phyloP scores from a whole-genome alignment of 2,329 filamentous ascomycete species.

The Mollisiaceae sp. region DNA sequence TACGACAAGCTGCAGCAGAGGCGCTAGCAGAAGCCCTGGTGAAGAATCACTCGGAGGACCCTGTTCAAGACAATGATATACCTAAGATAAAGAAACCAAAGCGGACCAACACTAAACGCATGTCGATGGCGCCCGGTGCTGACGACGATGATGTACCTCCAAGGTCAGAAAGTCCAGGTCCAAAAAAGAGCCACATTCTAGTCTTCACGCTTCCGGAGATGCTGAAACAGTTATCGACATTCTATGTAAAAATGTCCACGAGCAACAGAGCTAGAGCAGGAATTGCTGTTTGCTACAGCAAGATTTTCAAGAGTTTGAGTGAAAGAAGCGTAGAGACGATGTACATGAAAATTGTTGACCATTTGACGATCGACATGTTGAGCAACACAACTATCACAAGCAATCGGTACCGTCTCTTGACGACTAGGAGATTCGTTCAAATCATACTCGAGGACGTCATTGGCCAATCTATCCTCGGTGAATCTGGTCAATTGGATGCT shows the following conservation, averaged over 20 bases:
- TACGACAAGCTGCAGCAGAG: conserved; percentile 85
- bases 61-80: conserved; percentile 53
- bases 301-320: conserved; percentile 77
- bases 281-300: conserved; percentile 85
- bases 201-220: conserved; percentile 79
- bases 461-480: conserved; percentile 80
- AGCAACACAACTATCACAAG: conserved; percentile 76
- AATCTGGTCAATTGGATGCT: conserved; percentile 85
- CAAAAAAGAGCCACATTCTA: conserved; percentile 75
- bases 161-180: conserved; percentile 75
- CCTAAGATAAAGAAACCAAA: conserved; percentile 73
- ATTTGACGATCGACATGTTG: conserved; percentile 80
- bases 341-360: conserved; percentile 81
- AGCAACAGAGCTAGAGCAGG: conserved; percentile 82
- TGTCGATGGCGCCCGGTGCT: conserved; percentile 63
- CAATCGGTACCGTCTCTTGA: conserved; percentile 86
- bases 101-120: conserved; percentile 62
- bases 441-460: conserved; percentile 84
- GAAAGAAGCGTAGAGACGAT: conserved; percentile 82
- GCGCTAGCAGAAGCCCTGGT: conserved; percentile 84
- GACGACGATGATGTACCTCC: conserved; percentile 75
- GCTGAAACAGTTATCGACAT: conserved; percentile 75
- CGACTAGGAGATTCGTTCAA: conserved; percentile 83
- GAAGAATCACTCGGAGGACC: conserved; percentile 74
- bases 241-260: conserved; percentile 80